These are phyloP conservation scores for Cetradonia linearis DNA, from an alignment of 495 filamentous ascomycete species.

Conservation along the genomic window DNA sequence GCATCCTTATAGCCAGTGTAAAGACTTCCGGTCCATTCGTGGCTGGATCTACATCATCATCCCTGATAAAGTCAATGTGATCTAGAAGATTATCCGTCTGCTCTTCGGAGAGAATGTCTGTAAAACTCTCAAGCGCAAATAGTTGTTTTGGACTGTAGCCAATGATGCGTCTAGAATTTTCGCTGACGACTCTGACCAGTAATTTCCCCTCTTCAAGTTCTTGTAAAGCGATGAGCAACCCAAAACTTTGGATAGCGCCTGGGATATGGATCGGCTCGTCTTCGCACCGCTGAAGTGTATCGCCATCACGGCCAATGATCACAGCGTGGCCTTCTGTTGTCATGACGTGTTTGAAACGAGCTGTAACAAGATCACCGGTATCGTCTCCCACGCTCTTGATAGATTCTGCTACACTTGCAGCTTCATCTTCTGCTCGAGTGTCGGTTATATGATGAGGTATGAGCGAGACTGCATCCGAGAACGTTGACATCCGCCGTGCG, in stretches of 20 bases:
- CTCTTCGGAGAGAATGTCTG: slow-evolving; percentile 70
- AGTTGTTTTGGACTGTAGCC: slow-evolving; percentile 71
- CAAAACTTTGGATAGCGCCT: slow-evolving; percentile 82
- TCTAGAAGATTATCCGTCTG: slow-evolving; percentile 74
- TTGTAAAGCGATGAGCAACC: slow-evolving; percentile 64
- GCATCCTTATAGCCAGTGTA: slow-evolving; percentile 54
- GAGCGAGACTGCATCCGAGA: slow-evolving; percentile 14
- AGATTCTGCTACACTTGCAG: slow-evolving; percentile 14
- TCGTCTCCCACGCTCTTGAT: slow-evolving; percentile 25
- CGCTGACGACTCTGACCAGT: slow-evolving; percentile 68
- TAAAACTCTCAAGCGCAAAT: slow-evolving; percentile 65
- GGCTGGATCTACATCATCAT: slow-evolving; percentile 61
- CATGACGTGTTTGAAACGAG: slow-evolving; percentile 69
- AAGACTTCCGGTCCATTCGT: slow-evolving; percentile 83
- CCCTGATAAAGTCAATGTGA: slow-evolving; percentile 77
- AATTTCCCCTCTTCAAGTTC: slow-evolving; percentile 60
- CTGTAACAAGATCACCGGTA: slow-evolving; percentile 42
- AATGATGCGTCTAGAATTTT: slow-evolving; percentile 69
- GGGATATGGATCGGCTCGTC: slow-evolving; percentile 92
- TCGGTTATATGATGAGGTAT: slow-evolving; percentile 8
- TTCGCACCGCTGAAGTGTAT: slow-evolving; percentile 58
- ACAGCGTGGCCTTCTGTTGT: slow-evolving; percentile 78
- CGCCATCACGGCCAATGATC: slow-evolving; percentile 66
- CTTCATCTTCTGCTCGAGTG: not conserved
- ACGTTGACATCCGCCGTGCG: slow-evolving; percentile 20